Percentiles rank a stretch among this genome's conserved stretches.
phyloP scores from a whole-genome alignment of 371 early-diverging fungal genomes.

The Mycotypha africana region DNA sequence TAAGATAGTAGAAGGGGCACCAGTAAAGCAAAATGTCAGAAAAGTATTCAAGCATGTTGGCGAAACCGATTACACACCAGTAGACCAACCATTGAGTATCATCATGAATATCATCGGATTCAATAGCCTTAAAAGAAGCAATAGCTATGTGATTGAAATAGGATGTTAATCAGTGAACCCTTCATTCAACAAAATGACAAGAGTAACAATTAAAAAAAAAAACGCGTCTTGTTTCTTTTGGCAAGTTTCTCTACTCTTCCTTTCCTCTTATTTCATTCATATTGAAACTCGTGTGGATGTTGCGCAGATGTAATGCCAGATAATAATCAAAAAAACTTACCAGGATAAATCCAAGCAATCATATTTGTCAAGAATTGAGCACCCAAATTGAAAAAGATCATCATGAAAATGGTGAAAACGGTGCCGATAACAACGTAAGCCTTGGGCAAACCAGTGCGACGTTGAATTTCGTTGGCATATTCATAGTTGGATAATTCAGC shows the following conservation, averaged over 20 bases:
- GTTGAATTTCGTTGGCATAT: slow-evolving; percentile 59
- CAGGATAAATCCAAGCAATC: slow-evolving; percentile 87
- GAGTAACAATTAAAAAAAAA: not conserved
- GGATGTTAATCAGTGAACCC: too few species aligned
- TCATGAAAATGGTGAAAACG: slow-evolving; percentile 49
- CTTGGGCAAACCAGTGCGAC: slow-evolving; percentile 76
- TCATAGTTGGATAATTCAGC: slow-evolving; percentile 69
- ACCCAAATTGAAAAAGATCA: slow-evolving; percentile 88
- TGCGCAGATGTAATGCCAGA: slow-evolving; percentile 2
- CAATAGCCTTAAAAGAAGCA: slow-evolving; percentile 89
- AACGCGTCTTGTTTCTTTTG: not conserved
- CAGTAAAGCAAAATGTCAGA: slow-evolving; percentile 78
- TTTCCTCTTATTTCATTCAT: not conserved
- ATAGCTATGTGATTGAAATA: slow-evolving; percentile 66
- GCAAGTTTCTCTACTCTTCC: too few species aligned
- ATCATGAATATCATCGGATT: slow-evolving; percentile 69
- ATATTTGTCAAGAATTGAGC: slow-evolving; percentile 76
- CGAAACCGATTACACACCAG: slow-evolving; percentile 84
- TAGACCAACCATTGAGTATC: slow-evolving; percentile 89
- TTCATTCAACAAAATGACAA: too few species aligned
- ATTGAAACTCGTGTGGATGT: not conserved
- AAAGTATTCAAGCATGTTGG: slow-evolving; percentile 84
- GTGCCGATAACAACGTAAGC: slow-evolving; percentile 67
- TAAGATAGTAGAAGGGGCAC: slow-evolving; percentile 90
- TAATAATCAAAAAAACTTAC: slow-evolving; percentile 13